Base-by-base conservation (phyloP, 345 rosid species). In the Boechera divaricarpa region DNA sequence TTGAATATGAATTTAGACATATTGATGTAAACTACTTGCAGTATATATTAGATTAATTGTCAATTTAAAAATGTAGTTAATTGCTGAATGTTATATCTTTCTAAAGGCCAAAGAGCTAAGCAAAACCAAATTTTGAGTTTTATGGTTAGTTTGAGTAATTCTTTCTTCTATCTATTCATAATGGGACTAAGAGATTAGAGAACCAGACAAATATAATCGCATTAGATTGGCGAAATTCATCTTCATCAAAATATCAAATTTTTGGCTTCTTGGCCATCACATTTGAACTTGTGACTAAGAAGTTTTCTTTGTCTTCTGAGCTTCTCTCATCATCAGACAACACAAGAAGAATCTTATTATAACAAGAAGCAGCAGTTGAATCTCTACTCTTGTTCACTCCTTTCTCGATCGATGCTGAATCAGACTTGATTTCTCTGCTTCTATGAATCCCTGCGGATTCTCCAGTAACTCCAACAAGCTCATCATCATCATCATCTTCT, bases 261-360 rank as follows among this genome's bases (percentile, higher is more conserved):
- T 54, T 69, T 32, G 35, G 76, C 60, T 64, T 77, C 66, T 77
- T 69, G 24, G 57, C 56, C 63, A 42, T 77, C 10, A 77, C 75
- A 45, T 70, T 63, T 44, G 49, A 48, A 7, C 65, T 69, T 63
- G 42, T 28, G 41, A 54, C 10, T 31, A 54, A 12, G 6, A 36
- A 15, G 64, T 42, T 69, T 26, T 26, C 42, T 76, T 31, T 41
- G 18, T 76, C 49, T 2, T 56, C 69, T 29, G 77, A 53, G 77
- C 70, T 75, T 28, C 53, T 62, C 51, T 77, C 75, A 70, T 77
- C 75, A 77, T 77, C 80, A 53, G 80, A 77, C 65, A 77, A 45
- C 52, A 77, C 80, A 69, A 69, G 52, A 49, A 75, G 60, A 63
- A 41, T 53, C 31, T 69, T 33, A 7, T 62, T 38, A 63, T 15